phyloP scores from a whole-genome alignment of 2,329 filamentous ascomycete species.

The Phialocephala sp. region DNA sequence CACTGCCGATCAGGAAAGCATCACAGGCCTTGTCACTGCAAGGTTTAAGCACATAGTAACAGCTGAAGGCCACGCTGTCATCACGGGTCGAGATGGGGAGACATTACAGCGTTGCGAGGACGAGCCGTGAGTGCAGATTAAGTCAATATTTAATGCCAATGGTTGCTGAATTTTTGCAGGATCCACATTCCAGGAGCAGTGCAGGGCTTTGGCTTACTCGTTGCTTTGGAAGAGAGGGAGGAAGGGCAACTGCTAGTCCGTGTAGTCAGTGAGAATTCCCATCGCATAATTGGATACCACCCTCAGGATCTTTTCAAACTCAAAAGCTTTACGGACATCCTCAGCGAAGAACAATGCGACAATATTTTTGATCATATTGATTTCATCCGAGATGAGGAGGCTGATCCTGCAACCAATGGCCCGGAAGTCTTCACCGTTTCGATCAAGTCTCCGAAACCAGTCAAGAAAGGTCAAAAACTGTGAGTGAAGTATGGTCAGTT shows the following conservation, averaged over 20 bases:
- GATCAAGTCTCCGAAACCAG: conserved; percentile 58
- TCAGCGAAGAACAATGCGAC: conserved; percentile 83
- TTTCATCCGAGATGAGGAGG: conserved; percentile 83
- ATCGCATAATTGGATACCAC: conserved; percentile 74
- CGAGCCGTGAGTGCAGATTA: conserved; percentile 59
- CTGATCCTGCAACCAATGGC: conserved; percentile 75
- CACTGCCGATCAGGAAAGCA: conserved; percentile 21
- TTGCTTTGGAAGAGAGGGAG: conserved; percentile 74
- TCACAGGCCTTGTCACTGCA: conserved; percentile 60
- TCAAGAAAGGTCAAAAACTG: conserved; percentile 64
- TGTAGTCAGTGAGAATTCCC: conserved; percentile 82
- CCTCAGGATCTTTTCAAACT: conserved; percentile 78
- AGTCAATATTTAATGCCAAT: neutral
- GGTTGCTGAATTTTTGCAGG: conserved; percentile 5
- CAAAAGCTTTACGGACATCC: conserved; percentile 79
- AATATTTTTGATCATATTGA: conserved; percentile 86
- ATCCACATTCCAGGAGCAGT: conserved; percentile 86
- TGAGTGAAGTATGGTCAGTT: conserved; percentile 74
- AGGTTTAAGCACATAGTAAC: conserved; percentile 82
- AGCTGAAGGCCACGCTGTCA: conserved; percentile 79
- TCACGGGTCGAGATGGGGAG: conserved; percentile 77
- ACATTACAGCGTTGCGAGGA: conserved; percentile 84
- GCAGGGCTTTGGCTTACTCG: conserved; percentile 78
- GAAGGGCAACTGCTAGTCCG: conserved; percentile 73
- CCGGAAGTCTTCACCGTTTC: conserved; percentile 86